Percentiles rank a stretch among this genome's conserved stretches.
Evolutionary conservation across 805 yeast species (phyloP).

Genomic region (Teunomyces atbi): DNA sequence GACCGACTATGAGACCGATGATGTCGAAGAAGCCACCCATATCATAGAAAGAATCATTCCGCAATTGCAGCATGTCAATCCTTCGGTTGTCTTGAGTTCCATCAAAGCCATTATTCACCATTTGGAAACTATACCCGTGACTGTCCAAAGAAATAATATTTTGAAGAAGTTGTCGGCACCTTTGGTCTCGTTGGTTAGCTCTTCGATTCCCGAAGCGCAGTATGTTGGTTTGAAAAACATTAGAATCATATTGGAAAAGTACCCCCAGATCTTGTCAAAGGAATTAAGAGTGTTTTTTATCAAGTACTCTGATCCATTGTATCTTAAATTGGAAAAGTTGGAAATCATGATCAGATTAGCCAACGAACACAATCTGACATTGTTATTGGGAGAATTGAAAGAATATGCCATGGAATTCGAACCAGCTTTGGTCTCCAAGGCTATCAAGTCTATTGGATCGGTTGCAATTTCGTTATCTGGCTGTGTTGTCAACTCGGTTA

Average conservation of each 20-base stretch:
- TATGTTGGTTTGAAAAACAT: slow-evolving; percentile 91
- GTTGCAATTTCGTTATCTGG: slow-evolving; percentile 63
- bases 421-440: slow-evolving; percentile 65
- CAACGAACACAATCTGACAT: slow-evolving; percentile 53
- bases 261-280: slow-evolving; percentile 72
- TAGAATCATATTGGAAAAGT: slow-evolving; percentile 82
- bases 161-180: slow-evolving; percentile 80
- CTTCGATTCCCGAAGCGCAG: slow-evolving; percentile 88
- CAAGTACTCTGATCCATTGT: slow-evolving; percentile 81
- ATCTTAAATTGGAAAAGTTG: slow-evolving; percentile 71
- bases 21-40: slow-evolving; percentile 68
- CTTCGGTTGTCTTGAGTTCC: slow-evolving; percentile 87
- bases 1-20: slow-evolving; percentile 62
- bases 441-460: slow-evolving; percentile 68
- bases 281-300: slow-evolving; percentile 89
- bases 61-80: slow-evolving; percentile 94
- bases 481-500: slow-evolving; percentile 56
- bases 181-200: slow-evolving; percentile 78
- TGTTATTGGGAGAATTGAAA: slow-evolving; percentile 66
- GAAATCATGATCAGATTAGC: slow-evolving; percentile 73
- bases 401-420: slow-evolving; percentile 88
- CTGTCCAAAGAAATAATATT: slow-evolving; percentile 42
- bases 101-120: slow-evolving; percentile 79
- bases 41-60: slow-evolving; percentile 89
- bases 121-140: slow-evolving; percentile 44